phyloP scores from a whole-genome alignment of 1,284 basidiomycete genomes.

The Pseudozyma sp. region DNA sequence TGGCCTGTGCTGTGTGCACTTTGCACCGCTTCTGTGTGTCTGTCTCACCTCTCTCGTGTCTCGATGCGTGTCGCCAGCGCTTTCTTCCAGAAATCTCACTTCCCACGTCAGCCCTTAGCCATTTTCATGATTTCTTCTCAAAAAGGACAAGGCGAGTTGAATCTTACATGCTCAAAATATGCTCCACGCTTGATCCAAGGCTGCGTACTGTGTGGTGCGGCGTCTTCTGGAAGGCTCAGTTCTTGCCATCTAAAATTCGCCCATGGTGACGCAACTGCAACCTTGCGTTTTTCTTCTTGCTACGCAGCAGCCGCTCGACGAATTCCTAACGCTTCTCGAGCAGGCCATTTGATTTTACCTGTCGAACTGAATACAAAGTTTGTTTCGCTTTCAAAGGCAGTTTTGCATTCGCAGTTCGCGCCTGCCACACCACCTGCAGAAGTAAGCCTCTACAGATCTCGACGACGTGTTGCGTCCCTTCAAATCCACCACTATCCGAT shows the following conservation, averaged over 20 bases:
- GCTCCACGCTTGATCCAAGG: neutral
- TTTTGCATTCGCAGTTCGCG: too few relatives aligned
- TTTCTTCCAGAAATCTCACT: too few relatives aligned
- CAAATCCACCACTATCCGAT: constrained; percentile 6
- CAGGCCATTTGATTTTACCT: too few relatives aligned
- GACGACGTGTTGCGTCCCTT: neutral
- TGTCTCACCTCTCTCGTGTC: constrained; percentile 1
- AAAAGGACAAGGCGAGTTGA: too few relatives aligned
- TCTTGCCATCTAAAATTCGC: neutral
- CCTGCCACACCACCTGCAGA: too few relatives aligned
- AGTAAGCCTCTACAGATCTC: too few relatives aligned
- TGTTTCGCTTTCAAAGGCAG: too few relatives aligned
- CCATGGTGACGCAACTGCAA: neutral
- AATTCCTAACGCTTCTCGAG: too few relatives aligned
- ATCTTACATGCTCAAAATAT: neutral
- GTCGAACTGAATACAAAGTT: too few relatives aligned
- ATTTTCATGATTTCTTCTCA: too few relatives aligned
- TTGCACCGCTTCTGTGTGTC: neutral
- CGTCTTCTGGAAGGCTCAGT: neutral
- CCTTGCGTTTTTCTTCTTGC: neutral
- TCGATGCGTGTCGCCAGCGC: neutral
- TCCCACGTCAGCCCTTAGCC: too few relatives aligned
- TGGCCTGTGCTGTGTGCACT: constrained; percentile 20
- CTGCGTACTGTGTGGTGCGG: neutral
- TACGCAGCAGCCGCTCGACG: neutral